A percentile compares a stretch with the other conserved stretches of the same genome.
Evolutionary conservation across 2,329 filamentous ascomycete genomes (phyloP).

Genomic region (Claviceps maximensis): DNA sequence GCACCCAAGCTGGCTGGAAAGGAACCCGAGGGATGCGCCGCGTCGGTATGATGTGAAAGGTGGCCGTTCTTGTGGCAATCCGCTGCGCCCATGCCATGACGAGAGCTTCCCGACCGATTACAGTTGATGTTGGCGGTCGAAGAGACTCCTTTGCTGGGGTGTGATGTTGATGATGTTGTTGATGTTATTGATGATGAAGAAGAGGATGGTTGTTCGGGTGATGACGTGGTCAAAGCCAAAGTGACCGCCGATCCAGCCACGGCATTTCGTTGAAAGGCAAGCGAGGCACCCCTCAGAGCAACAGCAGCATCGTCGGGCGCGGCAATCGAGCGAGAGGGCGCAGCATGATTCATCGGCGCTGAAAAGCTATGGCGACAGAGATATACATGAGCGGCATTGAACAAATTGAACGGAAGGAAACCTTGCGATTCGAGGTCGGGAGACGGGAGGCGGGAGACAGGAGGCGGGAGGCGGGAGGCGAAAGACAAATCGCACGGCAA

Average conservation of each 20-base stretch:
- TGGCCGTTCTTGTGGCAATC: not conserved
- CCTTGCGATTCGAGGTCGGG: not conserved
- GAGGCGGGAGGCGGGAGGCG: too few species aligned
- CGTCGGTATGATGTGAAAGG: too few species aligned
- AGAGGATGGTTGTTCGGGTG: not conserved
- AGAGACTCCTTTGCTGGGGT: constrained; percentile 20
- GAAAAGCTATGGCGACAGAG: constrained; percentile 1
- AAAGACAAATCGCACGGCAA: too few species aligned
- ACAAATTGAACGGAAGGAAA: too few species aligned
- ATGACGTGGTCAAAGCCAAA: too few species aligned
- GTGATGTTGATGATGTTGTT: not conserved
- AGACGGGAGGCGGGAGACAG: not conserved
- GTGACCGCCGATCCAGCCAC: not conserved
- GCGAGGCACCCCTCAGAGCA: constrained; percentile 38
- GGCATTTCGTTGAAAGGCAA: constrained; percentile 34
- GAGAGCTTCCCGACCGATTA: not conserved
- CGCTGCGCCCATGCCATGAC: not conserved
- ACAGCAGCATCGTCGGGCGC: constrained; percentile 26
- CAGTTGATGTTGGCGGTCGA: constrained; percentile 16
- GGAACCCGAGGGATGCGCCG: too few species aligned
- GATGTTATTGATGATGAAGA: constrained; percentile 2
- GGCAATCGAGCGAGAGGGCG: constrained; percentile 15
- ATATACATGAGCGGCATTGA: constrained; percentile 7
- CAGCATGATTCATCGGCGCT: constrained; percentile 23
- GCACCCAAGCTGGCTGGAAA: too few species aligned